A percentile compares a stretch with the other conserved stretches of the same genome.
phyloP scores from a whole-genome alignment of 2,329 filamentous ascomycete genomes.

The Kalaharituber pfeilii region DNA sequence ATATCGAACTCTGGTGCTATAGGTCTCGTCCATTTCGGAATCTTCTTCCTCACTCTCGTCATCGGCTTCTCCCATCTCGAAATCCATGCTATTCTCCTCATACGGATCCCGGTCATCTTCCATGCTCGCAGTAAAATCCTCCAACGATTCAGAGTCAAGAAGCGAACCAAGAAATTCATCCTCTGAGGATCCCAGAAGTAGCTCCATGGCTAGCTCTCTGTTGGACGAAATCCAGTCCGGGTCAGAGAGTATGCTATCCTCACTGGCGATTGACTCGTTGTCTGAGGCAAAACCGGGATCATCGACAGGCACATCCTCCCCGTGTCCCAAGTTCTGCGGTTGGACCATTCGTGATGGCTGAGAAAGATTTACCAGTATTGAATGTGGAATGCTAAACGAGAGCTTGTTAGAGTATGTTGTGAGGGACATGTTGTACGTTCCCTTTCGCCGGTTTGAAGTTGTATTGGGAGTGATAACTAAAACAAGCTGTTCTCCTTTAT shows the following conservation, averaged over 20 bases:
- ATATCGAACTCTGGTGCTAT: not conserved
- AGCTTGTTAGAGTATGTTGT: not conserved
- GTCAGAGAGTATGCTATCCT: not conserved
- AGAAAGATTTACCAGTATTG: not conserved
- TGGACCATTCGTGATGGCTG: not conserved
- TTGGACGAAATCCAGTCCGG: not conserved
- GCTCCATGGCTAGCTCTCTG: not conserved
- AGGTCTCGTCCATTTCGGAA: not conserved
- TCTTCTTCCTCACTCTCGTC: not conserved
- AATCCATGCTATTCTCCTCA: not conserved
- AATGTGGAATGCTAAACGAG: not conserved
- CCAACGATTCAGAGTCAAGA: not conserved
- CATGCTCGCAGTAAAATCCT: not conserved
- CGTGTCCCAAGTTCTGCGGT: not conserved
- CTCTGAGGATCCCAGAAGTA: not conserved
- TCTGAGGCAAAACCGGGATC: not conserved
- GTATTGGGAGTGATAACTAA: not conserved
- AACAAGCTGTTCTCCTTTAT: not conserved
- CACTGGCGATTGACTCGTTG: not conserved
- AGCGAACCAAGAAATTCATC: not conserved
- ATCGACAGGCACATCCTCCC: not conserved
- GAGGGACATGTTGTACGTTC: not conserved
- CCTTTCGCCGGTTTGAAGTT: not conserved
- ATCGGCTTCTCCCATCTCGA: not conserved
- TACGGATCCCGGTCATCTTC: not conserved